Conservation (phyloP, 768 basidiomycete species). For the Suillus subluteus region DNA sequence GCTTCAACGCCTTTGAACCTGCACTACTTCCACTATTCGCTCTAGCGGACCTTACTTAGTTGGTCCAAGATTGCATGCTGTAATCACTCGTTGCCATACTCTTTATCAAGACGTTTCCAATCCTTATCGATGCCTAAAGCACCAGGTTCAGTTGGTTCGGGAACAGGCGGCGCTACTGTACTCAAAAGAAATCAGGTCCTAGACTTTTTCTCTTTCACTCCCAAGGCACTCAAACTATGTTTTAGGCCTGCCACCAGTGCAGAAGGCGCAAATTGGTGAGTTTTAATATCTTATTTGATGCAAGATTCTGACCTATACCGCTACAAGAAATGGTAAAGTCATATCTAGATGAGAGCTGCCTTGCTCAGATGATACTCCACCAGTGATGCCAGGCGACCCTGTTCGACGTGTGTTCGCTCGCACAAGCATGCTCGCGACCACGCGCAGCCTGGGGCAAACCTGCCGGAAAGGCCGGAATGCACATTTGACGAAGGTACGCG, state of each 20-base stretch:
- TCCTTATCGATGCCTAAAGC: slow-evolving; percentile 44
- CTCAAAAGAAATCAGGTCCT: slow-evolving; percentile 32
- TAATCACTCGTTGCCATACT: neutral
- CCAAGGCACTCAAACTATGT: neutral
- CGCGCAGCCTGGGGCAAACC: slow-evolving; percentile 55
- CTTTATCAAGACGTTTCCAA: slow-evolving; percentile 11
- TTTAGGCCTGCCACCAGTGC: slow-evolving; percentile 56
- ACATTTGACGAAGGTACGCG: slow-evolving; percentile 72
- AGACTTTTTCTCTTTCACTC: neutral
- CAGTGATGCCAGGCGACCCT: slow-evolving; percentile 78
- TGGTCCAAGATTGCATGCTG: slow-evolving; percentile 4
- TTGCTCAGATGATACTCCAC: slow-evolving; percentile 9
- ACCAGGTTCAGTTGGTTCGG: slow-evolving; percentile 14
- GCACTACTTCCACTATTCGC: neutral
- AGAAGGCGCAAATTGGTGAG: slow-evolving; percentile 74
- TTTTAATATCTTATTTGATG: slow-evolving; percentile 11
- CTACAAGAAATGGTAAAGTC: slow-evolving; percentile 62
- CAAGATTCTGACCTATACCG: slow-evolving; percentile 23
- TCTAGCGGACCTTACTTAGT: neutral
- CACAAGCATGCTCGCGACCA: slow-evolving; percentile 71
- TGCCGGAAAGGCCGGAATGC: slow-evolving; percentile 66
- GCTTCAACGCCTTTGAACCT: slow-evolving; percentile 6
- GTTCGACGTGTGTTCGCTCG: slow-evolving; percentile 76
- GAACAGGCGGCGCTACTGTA: slow-evolving; percentile 8
- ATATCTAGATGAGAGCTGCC: slow-evolving; percentile 3